Base-by-base conservation (phyloP, 2,329 filamentous ascomycete genomes). In the Penicillium sp. region DNA sequence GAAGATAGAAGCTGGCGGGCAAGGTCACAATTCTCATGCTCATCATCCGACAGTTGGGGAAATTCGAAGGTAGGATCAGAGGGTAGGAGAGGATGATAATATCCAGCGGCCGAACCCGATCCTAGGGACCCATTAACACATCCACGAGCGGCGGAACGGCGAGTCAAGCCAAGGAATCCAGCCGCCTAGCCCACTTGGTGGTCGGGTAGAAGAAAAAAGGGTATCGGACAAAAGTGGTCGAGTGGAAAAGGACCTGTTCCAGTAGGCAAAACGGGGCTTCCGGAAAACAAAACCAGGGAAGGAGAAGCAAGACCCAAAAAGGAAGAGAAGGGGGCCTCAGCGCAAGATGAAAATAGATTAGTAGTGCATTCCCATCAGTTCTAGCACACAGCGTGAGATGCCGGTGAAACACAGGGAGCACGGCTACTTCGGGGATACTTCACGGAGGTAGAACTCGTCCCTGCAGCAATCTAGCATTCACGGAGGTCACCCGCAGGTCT, bases 11-110 rank as follows among this genome's bases (percentile, higher is more conserved):
- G 45, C 50, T 44, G 46, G 59, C 42, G 36, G 44, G 56, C 57
- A 58, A 44, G 44, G 24, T 47, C 38, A 38, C 6, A 50, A 59
- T 55, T 57, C 47, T 56, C 68, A 66, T 64, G 55, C 57, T 66
- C 61, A 63, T 64, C 51, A 24, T 55, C 52, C 50, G 50, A 42
- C 33, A 46, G 54, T 30, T 35, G 38, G 18, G 18, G 36, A 28
- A 25, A 27, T 25, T 28, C 39, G 25, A 46, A 39, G 44, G 36
- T 42, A 38, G 57, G 55, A 46, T 52, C 33, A 33, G 13, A 43
- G 25, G 46, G 44, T 39, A 38, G 36, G 48, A 36, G 43, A 35
- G 47, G 50, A 50, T 40, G 31, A 36, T 46, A 41, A 46, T 24
- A 39, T 27, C 22, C 35, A 46, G 27, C 10, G 39, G 31, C 27